Conservation (phyloP, 441 rosid genomes). For the Pelargonium myrrhifolium region DNA sequence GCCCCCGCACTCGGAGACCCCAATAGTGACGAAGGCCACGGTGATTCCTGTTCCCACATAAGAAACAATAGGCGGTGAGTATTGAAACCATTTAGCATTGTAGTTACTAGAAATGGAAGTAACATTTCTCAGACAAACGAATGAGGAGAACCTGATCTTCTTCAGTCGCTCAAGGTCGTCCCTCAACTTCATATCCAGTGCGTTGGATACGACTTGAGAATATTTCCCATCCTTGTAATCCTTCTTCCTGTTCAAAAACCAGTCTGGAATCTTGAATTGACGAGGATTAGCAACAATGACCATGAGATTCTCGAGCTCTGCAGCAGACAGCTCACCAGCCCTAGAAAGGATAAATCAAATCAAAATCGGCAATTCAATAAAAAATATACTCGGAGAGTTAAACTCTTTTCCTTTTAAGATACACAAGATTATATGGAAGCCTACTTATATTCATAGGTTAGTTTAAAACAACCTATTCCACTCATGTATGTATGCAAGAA, state of each 20-base stretch:
- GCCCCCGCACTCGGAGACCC: conserved; percentile 29
- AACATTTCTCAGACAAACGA: background rate
- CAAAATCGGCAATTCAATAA: background rate
- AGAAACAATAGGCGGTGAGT: background rate
- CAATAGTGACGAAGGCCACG: conserved; percentile 26
- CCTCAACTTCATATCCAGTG: conserved; percentile 28
- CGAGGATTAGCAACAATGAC: conserved; percentile 25
- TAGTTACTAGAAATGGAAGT: background rate
- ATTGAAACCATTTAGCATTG: background rate
- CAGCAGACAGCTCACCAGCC: conserved; percentile 28
- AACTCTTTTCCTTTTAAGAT: too few species aligned
- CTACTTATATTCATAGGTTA: too few species aligned
- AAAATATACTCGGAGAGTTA: background rate
- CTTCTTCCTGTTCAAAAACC: conserved; percentile 30
- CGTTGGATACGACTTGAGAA: conserved; percentile 28
- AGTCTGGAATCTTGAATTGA: conserved; percentile 26
- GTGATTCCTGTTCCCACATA: conserved; percentile 19
- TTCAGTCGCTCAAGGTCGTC: conserved; percentile 27
- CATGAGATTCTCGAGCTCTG: conserved; percentile 29
- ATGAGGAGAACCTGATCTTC: conserved; percentile 22
- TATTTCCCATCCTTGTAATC: conserved; percentile 29
- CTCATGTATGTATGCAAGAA: too few species aligned
- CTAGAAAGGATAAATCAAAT: conserved; percentile 8
- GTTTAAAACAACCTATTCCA: too few species aligned
- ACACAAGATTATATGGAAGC: too few species aligned